phyloP scores from a whole-genome alignment of 2,329 filamentous ascomycete genomes.

The Lojkania enalia region DNA sequence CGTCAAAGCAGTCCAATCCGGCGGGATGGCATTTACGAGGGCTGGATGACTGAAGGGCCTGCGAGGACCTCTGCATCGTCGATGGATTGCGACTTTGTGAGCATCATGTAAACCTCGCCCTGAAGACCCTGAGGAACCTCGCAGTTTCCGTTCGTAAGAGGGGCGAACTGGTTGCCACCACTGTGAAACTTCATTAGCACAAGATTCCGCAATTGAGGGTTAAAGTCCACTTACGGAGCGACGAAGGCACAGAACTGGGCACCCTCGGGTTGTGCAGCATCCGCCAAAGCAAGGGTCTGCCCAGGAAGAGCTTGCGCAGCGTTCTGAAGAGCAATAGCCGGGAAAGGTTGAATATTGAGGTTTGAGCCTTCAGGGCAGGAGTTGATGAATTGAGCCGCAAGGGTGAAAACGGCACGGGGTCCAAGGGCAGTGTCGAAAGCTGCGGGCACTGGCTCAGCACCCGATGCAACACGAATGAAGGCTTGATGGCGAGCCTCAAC shows the following conservation, averaged over 20 bases:
- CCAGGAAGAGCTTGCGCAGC: conserved; percentile 49
- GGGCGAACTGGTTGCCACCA: conserved; percentile 54
- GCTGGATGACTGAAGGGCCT: conserved; percentile 49
- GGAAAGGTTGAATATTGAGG: conserved; percentile 66
- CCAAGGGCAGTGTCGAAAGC: conserved; percentile 72
- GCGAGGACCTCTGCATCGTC: conserved; percentile 61
- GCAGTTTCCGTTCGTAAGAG: conserved; percentile 61
- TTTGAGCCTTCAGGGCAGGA: conserved; percentile 68
- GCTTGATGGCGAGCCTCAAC: conserved; percentile 75
- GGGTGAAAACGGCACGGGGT: conserved; percentile 70
- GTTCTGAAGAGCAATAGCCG: conserved; percentile 57
- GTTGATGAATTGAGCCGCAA: conserved; percentile 72
- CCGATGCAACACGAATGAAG: conserved; percentile 66
- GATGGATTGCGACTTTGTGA: conserved; percentile 55
- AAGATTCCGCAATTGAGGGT: conserved; percentile 25
- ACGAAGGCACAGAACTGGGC: conserved; percentile 70
- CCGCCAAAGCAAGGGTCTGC: conserved; percentile 44
- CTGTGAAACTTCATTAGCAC: conserved; percentile 33
- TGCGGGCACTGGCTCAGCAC: conserved; percentile 64
- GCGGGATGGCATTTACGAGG: conserved; percentile 33
- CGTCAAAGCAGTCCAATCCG: not conserved
- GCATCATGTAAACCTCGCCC: conserved; percentile 69
- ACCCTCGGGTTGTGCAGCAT: conserved; percentile 39
- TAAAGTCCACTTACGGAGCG: conserved; percentile 53
- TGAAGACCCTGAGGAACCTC: conserved; percentile 63